Conservation (phyloP, 2,329 filamentous ascomycete genomes). For the Ustulina deusta region DNA sequence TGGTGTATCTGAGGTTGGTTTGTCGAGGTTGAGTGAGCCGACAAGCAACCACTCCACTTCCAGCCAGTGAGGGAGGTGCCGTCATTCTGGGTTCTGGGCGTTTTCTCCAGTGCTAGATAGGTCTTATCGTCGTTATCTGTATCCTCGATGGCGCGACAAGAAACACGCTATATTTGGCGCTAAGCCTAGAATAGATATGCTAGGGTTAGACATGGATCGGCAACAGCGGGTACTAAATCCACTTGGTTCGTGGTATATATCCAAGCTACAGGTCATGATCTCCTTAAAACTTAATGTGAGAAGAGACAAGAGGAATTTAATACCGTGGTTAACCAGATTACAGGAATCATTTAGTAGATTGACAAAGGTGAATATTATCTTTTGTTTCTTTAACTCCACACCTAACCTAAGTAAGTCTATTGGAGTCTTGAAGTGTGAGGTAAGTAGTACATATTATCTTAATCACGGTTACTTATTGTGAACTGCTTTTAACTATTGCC, state of each 20-base stretch:
- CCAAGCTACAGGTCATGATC: background rate
- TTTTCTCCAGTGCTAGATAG: slow-evolving; percentile 21
- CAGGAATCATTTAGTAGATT: background rate
- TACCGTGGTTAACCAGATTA: background rate
- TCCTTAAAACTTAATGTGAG: background rate
- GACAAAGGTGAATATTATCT: background rate
- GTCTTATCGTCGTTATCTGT: slow-evolving; percentile 33
- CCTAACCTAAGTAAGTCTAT: background rate
- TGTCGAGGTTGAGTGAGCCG: slow-evolving; percentile 17
- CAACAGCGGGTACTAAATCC: background rate
- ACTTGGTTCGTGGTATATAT: background rate
- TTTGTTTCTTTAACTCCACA: background rate
- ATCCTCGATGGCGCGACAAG: background rate
- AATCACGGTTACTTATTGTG: background rate
- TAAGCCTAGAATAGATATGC: slow-evolving; percentile 19
- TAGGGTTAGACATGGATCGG: background rate
- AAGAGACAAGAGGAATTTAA: background rate
- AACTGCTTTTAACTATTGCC: background rate
- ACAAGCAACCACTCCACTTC: slow-evolving; percentile 15
- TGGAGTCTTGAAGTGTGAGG: background rate
- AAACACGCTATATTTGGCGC: slow-evolving; percentile 8
- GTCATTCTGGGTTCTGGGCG: slow-evolving; percentile 28
- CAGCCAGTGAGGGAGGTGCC: slow-evolving; percentile 21
- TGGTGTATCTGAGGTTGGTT: slow-evolving; percentile 1
- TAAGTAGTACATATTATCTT: background rate